A percentile compares a stretch with the other conserved stretches of the same genome.
Evolutionary conservation across 768 basidiomycete species (phyloP).

Genomic region (Goffeauzyma gilvescens): DNA sequence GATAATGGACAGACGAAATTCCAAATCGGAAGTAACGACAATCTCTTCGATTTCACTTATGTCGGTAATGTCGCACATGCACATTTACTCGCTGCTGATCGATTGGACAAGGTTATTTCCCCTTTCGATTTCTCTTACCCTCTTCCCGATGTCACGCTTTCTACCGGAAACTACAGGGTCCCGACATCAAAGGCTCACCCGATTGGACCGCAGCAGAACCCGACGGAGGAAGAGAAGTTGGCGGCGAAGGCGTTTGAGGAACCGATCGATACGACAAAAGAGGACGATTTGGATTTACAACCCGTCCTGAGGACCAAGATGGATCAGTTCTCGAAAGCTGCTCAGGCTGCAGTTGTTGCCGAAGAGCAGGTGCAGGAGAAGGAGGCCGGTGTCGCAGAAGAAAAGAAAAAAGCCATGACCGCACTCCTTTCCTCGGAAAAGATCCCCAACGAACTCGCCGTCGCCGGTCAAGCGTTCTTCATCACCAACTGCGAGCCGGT

Average conservation of each 20-base stretch:
- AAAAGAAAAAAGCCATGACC: no score
- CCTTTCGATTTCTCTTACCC: constrained; percentile 38
- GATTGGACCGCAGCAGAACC: constrained; percentile 48
- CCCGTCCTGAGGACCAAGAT: constrained; percentile 59
- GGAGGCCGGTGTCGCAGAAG: not conserved
- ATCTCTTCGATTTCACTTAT: constrained; percentile 90
- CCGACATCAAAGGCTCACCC: constrained; percentile 68
- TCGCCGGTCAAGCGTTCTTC: constrained; percentile 86
- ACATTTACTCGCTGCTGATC: constrained; percentile 83
- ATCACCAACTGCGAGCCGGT: constrained; percentile 92
- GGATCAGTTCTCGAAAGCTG: constrained; percentile 46
- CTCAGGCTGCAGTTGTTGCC: constrained; percentile 39
- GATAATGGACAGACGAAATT: constrained; percentile 66
- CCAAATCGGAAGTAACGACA: constrained; percentile 83
- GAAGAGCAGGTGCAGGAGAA: constrained; percentile 5
- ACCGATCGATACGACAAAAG: constrained; percentile 14
- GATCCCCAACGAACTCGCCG: constrained; percentile 37
- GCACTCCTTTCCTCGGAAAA: constrained; percentile 36
- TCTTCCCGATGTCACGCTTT: constrained; percentile 45
- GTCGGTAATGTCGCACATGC: constrained; percentile 88
- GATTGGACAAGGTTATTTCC: constrained; percentile 40
- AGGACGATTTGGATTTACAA: constrained; percentile 32
- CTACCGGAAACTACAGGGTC: constrained; percentile 46
- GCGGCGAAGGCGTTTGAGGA: constrained; percentile 38
- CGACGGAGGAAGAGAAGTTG: constrained; percentile 39